Evolutionary conservation across 495 filamentous ascomycete genomes (phyloP).

Genomic region (Aspergillus panamensis): DNA sequence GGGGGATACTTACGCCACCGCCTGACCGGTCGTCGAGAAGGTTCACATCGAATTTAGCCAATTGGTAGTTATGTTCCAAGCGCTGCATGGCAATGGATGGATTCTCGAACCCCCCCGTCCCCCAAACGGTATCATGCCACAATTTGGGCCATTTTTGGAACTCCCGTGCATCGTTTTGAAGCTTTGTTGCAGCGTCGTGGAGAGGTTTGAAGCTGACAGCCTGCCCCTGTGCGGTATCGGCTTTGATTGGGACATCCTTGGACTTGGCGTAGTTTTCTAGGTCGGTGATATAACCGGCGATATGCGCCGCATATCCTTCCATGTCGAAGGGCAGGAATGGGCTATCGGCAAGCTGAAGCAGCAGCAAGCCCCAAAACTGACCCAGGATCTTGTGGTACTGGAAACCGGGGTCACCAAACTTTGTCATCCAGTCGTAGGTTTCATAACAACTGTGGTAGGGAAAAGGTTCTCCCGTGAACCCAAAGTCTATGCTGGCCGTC

Average conservation of each 20-base stretch:
- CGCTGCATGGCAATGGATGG: constrained; percentile 59
- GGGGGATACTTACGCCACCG: constrained; percentile 60
- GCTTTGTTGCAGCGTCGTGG: constrained; percentile 55
- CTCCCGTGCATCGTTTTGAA: constrained; percentile 53
- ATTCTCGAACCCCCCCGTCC: constrained; percentile 66
- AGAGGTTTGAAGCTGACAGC: constrained; percentile 56
- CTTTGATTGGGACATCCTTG: constrained; percentile 46
- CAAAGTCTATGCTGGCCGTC: constrained; percentile 81
- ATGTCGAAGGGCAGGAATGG: constrained; percentile 83
- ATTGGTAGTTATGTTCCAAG: constrained; percentile 64
- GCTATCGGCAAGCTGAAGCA: constrained; percentile 78
- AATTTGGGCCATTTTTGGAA: constrained; percentile 71
- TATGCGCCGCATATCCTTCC: constrained; percentile 63
- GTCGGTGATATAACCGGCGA: constrained; percentile 60
- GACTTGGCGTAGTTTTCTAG: constrained; percentile 61
- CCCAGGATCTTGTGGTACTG: constrained; percentile 74
- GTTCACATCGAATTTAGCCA: constrained; percentile 78
- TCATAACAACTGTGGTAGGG: constrained; percentile 87
- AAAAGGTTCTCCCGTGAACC: constrained; percentile 65
- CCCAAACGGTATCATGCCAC: constrained; percentile 67
- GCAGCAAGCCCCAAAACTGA: constrained; percentile 76
- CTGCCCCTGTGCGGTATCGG: constrained; percentile 9
- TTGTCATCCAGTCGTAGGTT: constrained; percentile 80
- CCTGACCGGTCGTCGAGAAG: constrained; percentile 68
- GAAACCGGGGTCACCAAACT: constrained; percentile 76